These are phyloP conservation scores for Hypoxylon sp. DNA, from an alignment of 2,329 filamentous ascomycete genomes.

Conservation along the genomic window DNA sequence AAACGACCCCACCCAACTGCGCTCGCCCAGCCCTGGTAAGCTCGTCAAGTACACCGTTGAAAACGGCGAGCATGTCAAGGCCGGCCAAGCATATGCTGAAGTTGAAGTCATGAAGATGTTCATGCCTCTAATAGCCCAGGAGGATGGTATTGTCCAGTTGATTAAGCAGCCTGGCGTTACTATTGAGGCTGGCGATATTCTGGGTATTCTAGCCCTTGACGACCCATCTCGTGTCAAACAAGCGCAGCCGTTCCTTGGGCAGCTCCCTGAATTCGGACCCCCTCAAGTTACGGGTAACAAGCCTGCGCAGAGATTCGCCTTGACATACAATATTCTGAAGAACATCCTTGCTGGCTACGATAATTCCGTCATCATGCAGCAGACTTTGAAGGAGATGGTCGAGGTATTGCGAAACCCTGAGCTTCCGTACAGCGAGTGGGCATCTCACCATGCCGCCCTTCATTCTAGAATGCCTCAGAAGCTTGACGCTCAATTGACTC, in stretches of 20 bases:
- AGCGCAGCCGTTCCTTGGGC: constrained; percentile 91
- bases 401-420: constrained; percentile 90
- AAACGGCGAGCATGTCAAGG: constrained; percentile 92
- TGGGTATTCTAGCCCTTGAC: constrained; percentile 96
- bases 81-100: constrained; percentile 94
- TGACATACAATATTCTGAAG: constrained; percentile 81
- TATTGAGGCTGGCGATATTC: constrained; percentile 96
- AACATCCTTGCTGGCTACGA: constrained; percentile 96
- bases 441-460: constrained; percentile 94
- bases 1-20: constrained; percentile 97
- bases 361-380: constrained; percentile 95
- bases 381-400: constrained; percentile 89
- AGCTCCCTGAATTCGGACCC: constrained; percentile 87
- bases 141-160: constrained; percentile 96
- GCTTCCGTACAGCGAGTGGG: constrained; percentile 96
- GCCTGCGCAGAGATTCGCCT: constrained; percentile 86
- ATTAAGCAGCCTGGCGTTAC: constrained; percentile 99
- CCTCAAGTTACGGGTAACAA: constrained; percentile 92
- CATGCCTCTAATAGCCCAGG: constrained; percentile 95
- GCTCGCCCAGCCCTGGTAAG: constrained; percentile 95
- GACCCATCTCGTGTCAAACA: constrained; percentile 97
- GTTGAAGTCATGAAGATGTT: constrained; percentile 99
- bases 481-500: constrained; percentile 84
- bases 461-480: constrained; percentile 97
- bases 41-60: constrained; percentile 98